Percentiles rank a stretch among this genome's conserved stretches.
Evolutionary conservation across 2,329 filamentous ascomycete genomes (phyloP).

Genomic region (Colletotrichum tamarilloi): DNA sequence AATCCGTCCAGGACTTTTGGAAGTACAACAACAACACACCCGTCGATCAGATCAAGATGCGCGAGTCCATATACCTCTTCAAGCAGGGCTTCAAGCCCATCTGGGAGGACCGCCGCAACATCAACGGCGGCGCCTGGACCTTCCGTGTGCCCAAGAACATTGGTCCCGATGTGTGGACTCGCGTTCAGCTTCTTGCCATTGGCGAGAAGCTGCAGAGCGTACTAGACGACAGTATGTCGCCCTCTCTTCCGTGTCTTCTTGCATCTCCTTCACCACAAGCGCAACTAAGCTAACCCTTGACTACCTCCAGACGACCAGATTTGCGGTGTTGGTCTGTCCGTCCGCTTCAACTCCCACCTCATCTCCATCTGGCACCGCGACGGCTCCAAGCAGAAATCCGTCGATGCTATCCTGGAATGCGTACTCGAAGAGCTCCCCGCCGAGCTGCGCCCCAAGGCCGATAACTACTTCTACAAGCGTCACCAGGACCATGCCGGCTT

Average conservation of each 20-base stretch:
- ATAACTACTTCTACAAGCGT: slow-evolving; percentile 87
- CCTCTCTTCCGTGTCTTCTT: too few species aligned
- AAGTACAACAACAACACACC: slow-evolving; percentile 85
- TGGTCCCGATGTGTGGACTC: slow-evolving; percentile 82
- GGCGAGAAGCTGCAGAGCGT: slow-evolving; percentile 83
- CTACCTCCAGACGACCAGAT: slow-evolving; percentile 77
- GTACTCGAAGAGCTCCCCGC: slow-evolving; percentile 79
- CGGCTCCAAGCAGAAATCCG: slow-evolving; percentile 80
- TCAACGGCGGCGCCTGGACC: slow-evolving; percentile 89
- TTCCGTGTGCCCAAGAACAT: slow-evolving; percentile 86
- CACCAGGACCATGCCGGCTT: slow-evolving; percentile 91
- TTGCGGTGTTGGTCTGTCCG: slow-evolving; percentile 87
- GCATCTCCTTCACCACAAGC: background rate
- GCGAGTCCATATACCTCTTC: slow-evolving; percentile 83
- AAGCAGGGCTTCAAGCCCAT: slow-evolving; percentile 81
- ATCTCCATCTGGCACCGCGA: slow-evolving; percentile 96
- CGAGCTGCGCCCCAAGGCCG: slow-evolving; percentile 77
- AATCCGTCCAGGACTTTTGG: slow-evolving; percentile 88
- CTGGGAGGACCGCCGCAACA: slow-evolving; percentile 89
- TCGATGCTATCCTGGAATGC: slow-evolving; percentile 78
- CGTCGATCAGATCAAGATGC: slow-evolving; percentile 79
- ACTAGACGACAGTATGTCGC: slow-evolving; percentile 72
- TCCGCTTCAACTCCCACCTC: slow-evolving; percentile 89
- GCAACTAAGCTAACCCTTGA: background rate
- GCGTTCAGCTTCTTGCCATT: slow-evolving; percentile 83